phyloP scores from a whole-genome alignment of 2,329 filamentous ascomycete genomes.

The Diaporthe aspalathi region DNA sequence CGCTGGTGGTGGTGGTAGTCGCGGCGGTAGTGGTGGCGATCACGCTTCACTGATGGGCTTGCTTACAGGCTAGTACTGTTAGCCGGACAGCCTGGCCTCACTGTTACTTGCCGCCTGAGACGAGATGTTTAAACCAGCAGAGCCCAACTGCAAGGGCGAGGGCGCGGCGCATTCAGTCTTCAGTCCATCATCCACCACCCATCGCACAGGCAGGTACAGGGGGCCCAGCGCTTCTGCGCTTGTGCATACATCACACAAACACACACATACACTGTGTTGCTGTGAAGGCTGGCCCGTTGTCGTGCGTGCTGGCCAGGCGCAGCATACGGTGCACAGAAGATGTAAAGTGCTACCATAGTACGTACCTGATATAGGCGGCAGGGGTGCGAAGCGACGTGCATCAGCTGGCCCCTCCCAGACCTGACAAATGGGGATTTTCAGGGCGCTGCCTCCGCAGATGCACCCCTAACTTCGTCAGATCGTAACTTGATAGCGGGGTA shows the following conservation, averaged over 20 bases:
- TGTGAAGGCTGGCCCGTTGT: background rate
- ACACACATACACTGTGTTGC: background rate
- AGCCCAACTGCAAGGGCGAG: slow-evolving; percentile 24
- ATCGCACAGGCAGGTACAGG: background rate
- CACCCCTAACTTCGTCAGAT: slow-evolving; percentile 30
- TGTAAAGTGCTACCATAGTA: background rate
- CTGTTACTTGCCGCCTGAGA: background rate
- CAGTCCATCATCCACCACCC: background rate
- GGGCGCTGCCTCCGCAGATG: slow-evolving; percentile 33
- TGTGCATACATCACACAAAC: too few species aligned
- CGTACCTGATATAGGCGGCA: slow-evolving; percentile 5
- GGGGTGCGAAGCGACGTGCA: slow-evolving; percentile 31
- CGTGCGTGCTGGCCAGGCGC: background rate
- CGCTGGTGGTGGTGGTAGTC: slow-evolving; percentile 9
- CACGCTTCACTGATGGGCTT: slow-evolving; percentile 21
- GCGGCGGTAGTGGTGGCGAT: slow-evolving; percentile 16
- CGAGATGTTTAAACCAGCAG: slow-evolving; percentile 25
- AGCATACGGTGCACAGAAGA: slow-evolving; percentile 1
- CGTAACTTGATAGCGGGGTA: slow-evolving; percentile 38
- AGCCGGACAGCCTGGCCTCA: background rate
- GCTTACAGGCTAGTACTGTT: background rate
- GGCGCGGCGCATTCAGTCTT: slow-evolving; percentile 15
- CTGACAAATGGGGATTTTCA: slow-evolving; percentile 32
- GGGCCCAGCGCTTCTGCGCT: slow-evolving; percentile 10
- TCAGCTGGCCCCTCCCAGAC: slow-evolving; percentile 28